Evolutionary conservation across 2,329 filamentous ascomycete species (phyloP).

Genomic region (Plenodomus biglobosus): DNA sequence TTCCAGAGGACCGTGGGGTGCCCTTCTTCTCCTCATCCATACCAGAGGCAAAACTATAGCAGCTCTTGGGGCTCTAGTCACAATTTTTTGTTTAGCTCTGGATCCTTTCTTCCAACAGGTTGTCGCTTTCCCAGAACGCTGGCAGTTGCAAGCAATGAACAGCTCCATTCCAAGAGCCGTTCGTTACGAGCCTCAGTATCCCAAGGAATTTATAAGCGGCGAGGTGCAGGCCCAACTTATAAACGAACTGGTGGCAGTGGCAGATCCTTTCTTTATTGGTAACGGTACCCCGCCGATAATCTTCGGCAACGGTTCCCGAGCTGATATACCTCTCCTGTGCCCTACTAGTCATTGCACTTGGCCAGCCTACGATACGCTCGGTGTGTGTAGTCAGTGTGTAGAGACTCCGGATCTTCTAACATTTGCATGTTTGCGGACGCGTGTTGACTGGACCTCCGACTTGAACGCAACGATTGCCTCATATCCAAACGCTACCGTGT

Average conservation of each 20-base stretch:
- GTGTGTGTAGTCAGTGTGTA: constrained; percentile 26
- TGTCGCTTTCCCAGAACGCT: constrained; percentile 25
- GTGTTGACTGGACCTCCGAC: constrained; percentile 20
- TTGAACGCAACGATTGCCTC: too few relatives aligned
- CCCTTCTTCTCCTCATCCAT: constrained; percentile 15
- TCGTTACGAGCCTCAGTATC: constrained; percentile 5
- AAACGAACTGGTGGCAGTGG: too few relatives aligned
- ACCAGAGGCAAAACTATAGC: constrained; percentile 27
- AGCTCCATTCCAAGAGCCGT: constrained; percentile 16
- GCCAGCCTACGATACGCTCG: constrained; percentile 29
- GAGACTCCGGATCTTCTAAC: constrained; percentile 12
- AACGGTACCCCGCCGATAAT: constrained; percentile 24
- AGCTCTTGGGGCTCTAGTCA: constrained; percentile 28
- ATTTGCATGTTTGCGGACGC: constrained; percentile 9
- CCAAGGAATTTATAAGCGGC: not conserved
- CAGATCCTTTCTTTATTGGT: constrained; percentile 4
- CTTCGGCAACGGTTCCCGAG: constrained; percentile 27
- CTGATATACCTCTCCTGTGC: constrained; percentile 31
- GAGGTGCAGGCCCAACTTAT: too few relatives aligned
- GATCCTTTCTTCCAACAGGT: constrained; percentile 42
- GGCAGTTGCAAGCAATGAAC: constrained; percentile 9
- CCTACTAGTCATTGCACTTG: constrained; percentile 36
- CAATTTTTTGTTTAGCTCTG: constrained; percentile 15
- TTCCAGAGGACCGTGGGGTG: constrained; percentile 30
- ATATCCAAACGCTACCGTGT: constrained; percentile 23